Percentiles rank a stretch among this genome's conserved stretches.
Conservation (phyloP, 768 basidiomycete species). For the Boletus rubescentipes region DNA sequence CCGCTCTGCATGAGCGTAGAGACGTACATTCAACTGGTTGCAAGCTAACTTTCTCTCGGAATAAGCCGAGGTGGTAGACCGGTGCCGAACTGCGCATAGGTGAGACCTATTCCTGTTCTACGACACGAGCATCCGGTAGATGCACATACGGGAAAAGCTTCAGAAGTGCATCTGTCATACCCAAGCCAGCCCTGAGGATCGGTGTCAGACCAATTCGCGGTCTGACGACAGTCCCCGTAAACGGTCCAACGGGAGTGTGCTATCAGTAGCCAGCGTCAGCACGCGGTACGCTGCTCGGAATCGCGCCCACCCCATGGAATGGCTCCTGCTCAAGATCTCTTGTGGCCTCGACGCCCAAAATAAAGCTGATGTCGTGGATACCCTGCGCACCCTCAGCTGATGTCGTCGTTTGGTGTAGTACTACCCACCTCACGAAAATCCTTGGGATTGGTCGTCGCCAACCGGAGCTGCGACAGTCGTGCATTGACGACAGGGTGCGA, state of each 20-base stretch:
- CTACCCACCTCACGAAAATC: conserved; percentile 72
- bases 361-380: conserved; percentile 69
- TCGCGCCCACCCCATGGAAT: conserved; percentile 59
- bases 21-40: conserved; percentile 89
- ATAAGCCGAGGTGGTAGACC: conserved; percentile 90
- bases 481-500: conserved; percentile 74
- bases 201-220: conserved; percentile 84
- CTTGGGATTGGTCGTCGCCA: conserved; percentile 58
- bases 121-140: neutral
- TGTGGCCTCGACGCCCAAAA: conserved; percentile 84
- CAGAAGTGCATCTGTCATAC: conserved; percentile 88
- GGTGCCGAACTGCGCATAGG: conserved; percentile 55
- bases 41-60: conserved; percentile 80
- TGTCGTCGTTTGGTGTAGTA: neutral
- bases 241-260: conserved; percentile 79
- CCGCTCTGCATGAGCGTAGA: neutral
- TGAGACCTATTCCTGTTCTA: conserved; percentile 2
- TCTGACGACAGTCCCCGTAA: conserved; percentile 74
- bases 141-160: conserved; percentile 76
- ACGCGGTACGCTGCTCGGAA: neutral
- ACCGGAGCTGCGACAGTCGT: conserved; percentile 68
- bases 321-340: conserved; percentile 60
- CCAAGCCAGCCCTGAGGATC: conserved; percentile 89
- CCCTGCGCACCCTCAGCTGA: conserved; percentile 45
- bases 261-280: conserved; percentile 27